These are phyloP conservation scores for Boletus pseudopeckii DNA, from an alignment of 768 basidiomycete species.

Conservation along the genomic window DNA sequence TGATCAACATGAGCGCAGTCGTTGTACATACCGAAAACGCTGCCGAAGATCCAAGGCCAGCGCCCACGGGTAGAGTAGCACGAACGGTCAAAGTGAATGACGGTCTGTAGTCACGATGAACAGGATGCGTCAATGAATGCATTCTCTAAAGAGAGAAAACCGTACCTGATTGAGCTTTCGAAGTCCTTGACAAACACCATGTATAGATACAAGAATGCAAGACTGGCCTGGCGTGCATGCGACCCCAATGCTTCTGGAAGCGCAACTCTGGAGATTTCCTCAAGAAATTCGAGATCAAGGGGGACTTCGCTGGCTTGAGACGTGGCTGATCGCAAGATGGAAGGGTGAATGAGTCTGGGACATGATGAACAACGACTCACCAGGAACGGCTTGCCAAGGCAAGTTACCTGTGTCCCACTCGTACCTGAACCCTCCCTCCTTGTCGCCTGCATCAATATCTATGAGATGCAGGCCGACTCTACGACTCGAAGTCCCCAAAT, in stretches of 20 bases:
- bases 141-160: conserved; percentile 19
- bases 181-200: conserved; percentile 57
- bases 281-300: conserved; percentile 71
- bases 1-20: conserved; percentile 72
- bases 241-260: conserved; percentile 31
- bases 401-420: conserved; percentile 79
- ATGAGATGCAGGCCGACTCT: conserved; percentile 58
- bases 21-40: conserved; percentile 90
- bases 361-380: conserved; percentile 6
- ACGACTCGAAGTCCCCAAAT: conserved; percentile 54
- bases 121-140: conserved; percentile 12
- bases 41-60: conserved; percentile 95
- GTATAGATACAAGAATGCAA: conserved; percentile 93
- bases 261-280: conserved; percentile 55
- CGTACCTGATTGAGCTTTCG: conserved; percentile 54
- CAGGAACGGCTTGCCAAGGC: conserved; percentile 74
- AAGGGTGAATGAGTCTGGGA: neutral
- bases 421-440: conserved; percentile 50
- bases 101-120: conserved; percentile 44
- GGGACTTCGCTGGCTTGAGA: conserved; percentile 26
- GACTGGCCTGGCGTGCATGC: conserved; percentile 44
- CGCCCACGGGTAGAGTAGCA: conserved; percentile 88
- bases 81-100: conserved; percentile 79
- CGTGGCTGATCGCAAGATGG: conserved; percentile 1
- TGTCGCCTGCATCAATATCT: conserved; percentile 53